Conservation (phyloP, 1,284 basidiomycete genomes). For the Vanrija sp. region DNA sequence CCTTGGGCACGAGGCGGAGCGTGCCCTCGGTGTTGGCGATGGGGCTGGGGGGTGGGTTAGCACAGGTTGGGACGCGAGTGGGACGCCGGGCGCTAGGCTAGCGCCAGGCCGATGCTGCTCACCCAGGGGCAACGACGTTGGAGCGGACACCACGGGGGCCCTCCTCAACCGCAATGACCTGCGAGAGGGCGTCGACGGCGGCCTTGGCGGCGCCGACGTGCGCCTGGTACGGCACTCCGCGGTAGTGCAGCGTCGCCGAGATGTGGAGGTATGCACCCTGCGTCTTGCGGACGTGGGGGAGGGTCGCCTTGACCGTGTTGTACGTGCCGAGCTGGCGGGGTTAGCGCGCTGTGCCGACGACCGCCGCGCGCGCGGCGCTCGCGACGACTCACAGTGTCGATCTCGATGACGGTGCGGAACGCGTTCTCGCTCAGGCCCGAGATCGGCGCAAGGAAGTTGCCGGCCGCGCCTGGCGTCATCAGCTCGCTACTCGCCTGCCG, state of each 20-base stretch:
- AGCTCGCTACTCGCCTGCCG: neutral
- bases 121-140: conserved; percentile 82
- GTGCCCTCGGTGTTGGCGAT: conserved; percentile 83
- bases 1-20: conserved; percentile 61
- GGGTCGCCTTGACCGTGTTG: conserved; percentile 89
- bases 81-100: neutral
- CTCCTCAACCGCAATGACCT: conserved; percentile 85
- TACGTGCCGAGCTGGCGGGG: conserved; percentile 72
- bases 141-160: conserved; percentile 90
- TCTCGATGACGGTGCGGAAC: conserved; percentile 90
- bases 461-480: conserved; percentile 65
- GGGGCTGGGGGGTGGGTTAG: conserved; percentile 49
- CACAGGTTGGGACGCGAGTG: neutral
- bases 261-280: conserved; percentile 87
- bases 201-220: conserved; percentile 96
- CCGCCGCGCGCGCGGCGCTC: neutral
- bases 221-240: conserved; percentile 84
- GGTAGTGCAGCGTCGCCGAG: conserved; percentile 85
- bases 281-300: conserved; percentile 64
- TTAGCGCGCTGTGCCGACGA: neutral
- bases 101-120: no score
- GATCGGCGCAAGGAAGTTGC: conserved; percentile 83
- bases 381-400: conserved; percentile 67
- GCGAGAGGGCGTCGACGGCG: conserved; percentile 80
- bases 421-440: conserved; percentile 76